Evolutionary conservation across 1,284 basidiomycete genomes (phyloP).

Genomic region (Moesziomyces aphidis): DNA sequence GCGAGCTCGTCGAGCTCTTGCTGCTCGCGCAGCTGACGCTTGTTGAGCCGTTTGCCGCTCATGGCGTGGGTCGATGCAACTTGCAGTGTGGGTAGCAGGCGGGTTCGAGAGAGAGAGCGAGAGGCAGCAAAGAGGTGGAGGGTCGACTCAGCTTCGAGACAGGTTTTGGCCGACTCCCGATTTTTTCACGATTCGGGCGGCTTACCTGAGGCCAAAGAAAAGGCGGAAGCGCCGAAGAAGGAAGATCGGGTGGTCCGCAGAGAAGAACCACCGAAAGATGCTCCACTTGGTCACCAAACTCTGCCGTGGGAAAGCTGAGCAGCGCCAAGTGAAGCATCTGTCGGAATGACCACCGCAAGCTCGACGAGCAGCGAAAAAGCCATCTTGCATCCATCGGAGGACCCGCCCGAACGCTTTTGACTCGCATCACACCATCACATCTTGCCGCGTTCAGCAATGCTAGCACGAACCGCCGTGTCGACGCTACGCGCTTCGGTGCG

Average conservation of each 20-base stretch:
- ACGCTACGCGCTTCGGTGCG: background rate
- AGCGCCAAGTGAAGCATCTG: background rate
- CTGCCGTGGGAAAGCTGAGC: background rate
- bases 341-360: conserved; percentile 1
- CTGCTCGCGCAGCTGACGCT: conserved; percentile 60
- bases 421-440: background rate
- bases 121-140: background rate
- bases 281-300: background rate
- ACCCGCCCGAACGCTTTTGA: background rate
- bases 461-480: background rate
- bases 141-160: conserved; percentile 5
- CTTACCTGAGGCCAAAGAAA: conserved; percentile 19
- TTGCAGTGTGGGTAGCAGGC: background rate
- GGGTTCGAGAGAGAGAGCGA: background rate
- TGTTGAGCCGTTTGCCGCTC: conserved; percentile 60
- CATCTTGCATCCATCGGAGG: background rate
- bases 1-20: conserved; percentile 60
- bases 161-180: conserved; percentile 21
- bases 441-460: background rate
- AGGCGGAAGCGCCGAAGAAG: background rate
- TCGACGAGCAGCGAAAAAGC: background rate
- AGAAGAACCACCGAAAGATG: conserved; percentile 4
- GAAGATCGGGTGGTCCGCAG: conserved; percentile 1
- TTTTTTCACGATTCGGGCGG: conserved; percentile 1
- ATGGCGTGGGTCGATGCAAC: conserved; percentile 6